A percentile compares a stretch with the other conserved stretches of the same genome.
Conservation (phyloP, 176 grass and related monocot genomes). For the Ensete glaucum region DNA sequence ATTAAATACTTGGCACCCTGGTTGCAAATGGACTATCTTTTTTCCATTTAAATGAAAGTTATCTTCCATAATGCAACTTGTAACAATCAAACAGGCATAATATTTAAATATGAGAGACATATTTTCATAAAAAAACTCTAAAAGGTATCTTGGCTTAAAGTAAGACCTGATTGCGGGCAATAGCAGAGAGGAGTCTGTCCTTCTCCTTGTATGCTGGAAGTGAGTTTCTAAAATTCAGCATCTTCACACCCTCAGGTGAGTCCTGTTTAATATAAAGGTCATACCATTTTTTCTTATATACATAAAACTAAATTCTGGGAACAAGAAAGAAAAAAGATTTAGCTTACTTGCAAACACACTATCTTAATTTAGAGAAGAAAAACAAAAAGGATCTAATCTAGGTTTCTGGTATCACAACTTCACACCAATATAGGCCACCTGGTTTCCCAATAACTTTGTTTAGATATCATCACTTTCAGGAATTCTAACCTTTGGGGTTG, state of each 20-base stretch:
- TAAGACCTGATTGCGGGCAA: conserved; percentile 88
- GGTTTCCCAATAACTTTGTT: background rate
- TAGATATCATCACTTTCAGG: background rate
- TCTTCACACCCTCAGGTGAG: conserved; percentile 75
- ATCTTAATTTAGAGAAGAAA: too few species aligned
- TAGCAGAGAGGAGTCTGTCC: conserved; percentile 75
- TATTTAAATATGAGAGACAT: background rate
- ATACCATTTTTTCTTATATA: background rate
- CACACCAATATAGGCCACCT: background rate
- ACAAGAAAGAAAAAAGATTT: background rate
- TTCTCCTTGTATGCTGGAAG: conserved; percentile 89
- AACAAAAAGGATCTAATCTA: background rate
- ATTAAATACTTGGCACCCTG: too few species aligned
- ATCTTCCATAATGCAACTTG: too few species aligned
- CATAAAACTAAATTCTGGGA: background rate
- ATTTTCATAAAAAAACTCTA: background rate
- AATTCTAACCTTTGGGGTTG: background rate
- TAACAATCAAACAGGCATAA: too few species aligned
- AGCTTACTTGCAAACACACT: too few species aligned
- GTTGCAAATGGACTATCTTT: too few species aligned
- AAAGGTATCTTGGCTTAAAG: background rate
- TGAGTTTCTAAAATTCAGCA: conserved; percentile 73
- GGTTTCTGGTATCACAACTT: background rate
- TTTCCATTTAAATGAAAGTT: too few species aligned
- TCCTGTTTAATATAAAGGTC: conserved; percentile 38